phyloP scores from a whole-genome alignment of 179 eudicot genomes.

The Drosera spatulata region DNA sequence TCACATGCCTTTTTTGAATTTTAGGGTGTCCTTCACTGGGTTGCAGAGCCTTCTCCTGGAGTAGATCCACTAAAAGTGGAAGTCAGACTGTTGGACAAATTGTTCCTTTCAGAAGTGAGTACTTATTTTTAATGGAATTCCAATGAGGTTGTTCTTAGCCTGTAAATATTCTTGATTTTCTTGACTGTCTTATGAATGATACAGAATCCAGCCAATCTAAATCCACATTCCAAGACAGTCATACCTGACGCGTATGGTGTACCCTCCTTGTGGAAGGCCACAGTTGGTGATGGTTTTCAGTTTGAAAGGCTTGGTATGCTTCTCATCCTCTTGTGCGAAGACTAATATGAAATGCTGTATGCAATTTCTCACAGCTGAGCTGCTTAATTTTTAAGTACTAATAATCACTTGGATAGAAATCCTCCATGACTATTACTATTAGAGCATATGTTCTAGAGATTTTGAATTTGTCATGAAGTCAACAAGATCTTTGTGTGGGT shows the following conservation, averaged over 20 bases:
- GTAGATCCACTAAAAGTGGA: slow-evolving; percentile 80
- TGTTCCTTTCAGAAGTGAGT: slow-evolving; percentile 81
- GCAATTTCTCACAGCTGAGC: no score
- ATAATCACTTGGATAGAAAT: neutral
- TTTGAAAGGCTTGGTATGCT: slow-evolving; percentile 87
- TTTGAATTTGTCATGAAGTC: no score
- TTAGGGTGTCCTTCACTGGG: slow-evolving; percentile 97
- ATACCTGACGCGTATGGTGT: slow-evolving; percentile 72
- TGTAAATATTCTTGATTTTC: neutral
- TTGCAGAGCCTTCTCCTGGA: slow-evolving; percentile 65
- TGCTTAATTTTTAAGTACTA: no score
- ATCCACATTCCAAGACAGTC: slow-evolving; percentile 63
- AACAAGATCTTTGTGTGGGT: no score
- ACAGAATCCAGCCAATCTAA: slow-evolving; percentile 82
- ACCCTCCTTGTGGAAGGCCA: slow-evolving; percentile 41
- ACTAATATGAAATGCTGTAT: no score
- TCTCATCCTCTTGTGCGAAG: neutral
- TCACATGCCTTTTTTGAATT: neutral
- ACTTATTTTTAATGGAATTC: slow-evolving; percentile 3
- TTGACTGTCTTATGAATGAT: slow-evolving; percentile 5
- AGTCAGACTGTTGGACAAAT: slow-evolving; percentile 81
- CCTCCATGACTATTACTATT: no score
- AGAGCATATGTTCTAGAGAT: no score
- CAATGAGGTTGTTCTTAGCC: neutral
- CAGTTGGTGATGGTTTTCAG: slow-evolving; percentile 75